Conservation (phyloP, 805 yeast species). For the Dipodascus geniculatus region DNA sequence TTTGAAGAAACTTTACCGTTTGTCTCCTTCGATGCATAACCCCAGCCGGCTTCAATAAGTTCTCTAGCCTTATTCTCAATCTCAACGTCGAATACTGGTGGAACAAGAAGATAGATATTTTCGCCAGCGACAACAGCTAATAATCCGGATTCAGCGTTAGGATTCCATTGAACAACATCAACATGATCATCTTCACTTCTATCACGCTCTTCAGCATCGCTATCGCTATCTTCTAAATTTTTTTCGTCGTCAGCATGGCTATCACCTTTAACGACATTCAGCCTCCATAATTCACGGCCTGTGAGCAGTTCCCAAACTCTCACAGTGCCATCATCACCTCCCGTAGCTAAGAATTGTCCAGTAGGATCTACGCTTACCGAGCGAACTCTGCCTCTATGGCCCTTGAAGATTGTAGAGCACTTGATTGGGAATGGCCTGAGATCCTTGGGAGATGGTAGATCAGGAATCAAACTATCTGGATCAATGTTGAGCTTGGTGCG, state of each 20-base stretch:
- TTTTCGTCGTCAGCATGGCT: slow-evolving; percentile 18
- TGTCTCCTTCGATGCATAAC: slow-evolving; percentile 41
- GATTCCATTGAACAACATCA: slow-evolving; percentile 84
- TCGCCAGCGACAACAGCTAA: slow-evolving; percentile 81
- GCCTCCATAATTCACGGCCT: slow-evolving; percentile 79
- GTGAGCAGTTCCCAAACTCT: slow-evolving; percentile 95
- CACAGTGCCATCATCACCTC: slow-evolving; percentile 92
- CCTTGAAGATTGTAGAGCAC: slow-evolving; percentile 71
- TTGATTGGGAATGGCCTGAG: slow-evolving; percentile 92
- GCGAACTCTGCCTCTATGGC: slow-evolving; percentile 77
- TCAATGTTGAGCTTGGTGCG: slow-evolving; percentile 84
- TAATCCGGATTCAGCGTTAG: slow-evolving; percentile 60
- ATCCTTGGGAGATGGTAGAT: slow-evolving; percentile 93
- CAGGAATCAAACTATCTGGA: slow-evolving; percentile 92
- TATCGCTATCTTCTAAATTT: slow-evolving; percentile 36
- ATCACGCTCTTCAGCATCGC: slow-evolving; percentile 11
- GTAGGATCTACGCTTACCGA: slow-evolving; percentile 74
- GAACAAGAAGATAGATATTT: slow-evolving; percentile 62
- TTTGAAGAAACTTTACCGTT: slow-evolving; percentile 24
- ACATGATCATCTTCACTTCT: slow-evolving; percentile 56
- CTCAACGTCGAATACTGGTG: slow-evolving; percentile 70
- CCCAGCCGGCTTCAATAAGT: slow-evolving; percentile 83
- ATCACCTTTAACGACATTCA: slow-evolving; percentile 25
- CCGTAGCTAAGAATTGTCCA: slow-evolving; percentile 94
- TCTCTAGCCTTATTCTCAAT: slow-evolving; percentile 71